Conservation (phyloP, 2,329 filamentous ascomycete species). For the Penicillium thymicola region DNA sequence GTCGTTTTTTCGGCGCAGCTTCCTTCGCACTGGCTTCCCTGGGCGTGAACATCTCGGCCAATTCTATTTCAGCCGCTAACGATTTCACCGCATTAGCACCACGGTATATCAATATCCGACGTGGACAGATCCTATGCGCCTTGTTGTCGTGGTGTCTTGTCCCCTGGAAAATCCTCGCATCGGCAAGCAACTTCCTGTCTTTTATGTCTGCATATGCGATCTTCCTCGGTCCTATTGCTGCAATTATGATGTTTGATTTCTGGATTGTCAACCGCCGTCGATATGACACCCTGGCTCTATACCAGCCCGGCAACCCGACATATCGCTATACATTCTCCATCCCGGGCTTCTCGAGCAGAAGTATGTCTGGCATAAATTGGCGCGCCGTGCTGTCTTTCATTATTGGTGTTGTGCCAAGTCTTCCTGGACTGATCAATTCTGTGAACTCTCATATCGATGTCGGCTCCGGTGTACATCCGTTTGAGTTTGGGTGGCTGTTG, state of each 20-base stretch:
- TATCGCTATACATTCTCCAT: conserved; percentile 50
- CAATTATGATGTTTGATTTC: conserved; percentile 59
- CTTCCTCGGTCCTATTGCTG: conserved; percentile 63
- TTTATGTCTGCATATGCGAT: conserved; percentile 67
- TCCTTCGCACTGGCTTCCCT: conserved; percentile 56
- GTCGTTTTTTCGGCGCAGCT: conserved; percentile 51
- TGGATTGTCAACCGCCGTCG: conserved; percentile 53
- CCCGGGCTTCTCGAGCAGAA: conserved; percentile 7
- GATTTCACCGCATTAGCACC: conserved; percentile 57
- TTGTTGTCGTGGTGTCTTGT: conserved; percentile 59
- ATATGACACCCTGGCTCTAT: conserved; percentile 53
- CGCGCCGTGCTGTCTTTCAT: conserved; percentile 57
- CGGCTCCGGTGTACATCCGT: conserved; percentile 54
- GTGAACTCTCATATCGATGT: conserved; percentile 39
- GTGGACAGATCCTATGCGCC: conserved; percentile 55
- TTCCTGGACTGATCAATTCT: conserved; percentile 53
- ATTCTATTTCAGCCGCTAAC: conserved; percentile 49
- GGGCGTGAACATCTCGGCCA: conserved; percentile 57
- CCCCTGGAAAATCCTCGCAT: conserved; percentile 64
- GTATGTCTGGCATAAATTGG: conserved; percentile 55
- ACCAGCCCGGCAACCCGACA: conserved; percentile 45
- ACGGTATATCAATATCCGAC: conserved; percentile 54
- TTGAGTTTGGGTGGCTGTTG: conserved; percentile 64
- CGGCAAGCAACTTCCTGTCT: conserved; percentile 56
- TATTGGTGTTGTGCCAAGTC: conserved; percentile 54